Conservation (phyloP, 371 early-diverging fungal genomes). For the Nematocida minor region DNA sequence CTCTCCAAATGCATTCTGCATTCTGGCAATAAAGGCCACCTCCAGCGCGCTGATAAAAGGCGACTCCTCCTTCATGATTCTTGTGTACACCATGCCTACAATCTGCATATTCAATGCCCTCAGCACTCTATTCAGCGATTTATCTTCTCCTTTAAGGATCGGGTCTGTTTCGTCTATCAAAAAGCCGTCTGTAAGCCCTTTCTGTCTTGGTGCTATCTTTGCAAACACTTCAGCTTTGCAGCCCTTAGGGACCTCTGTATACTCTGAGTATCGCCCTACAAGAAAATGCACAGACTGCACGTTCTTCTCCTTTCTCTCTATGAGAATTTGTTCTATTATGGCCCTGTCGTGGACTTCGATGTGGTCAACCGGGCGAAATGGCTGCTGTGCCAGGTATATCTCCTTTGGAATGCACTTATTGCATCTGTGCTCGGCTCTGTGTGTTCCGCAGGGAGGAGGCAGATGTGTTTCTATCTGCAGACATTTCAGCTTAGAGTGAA, state of each 20-base stretch:
- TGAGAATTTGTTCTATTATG: conserved; percentile 78
- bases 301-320: conserved; percentile 77
- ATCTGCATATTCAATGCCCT: conserved; percentile 69
- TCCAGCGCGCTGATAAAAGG: conserved; percentile 86
- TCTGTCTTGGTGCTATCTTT: conserved; percentile 86
- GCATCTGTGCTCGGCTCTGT: conserved; percentile 50
- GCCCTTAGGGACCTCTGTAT: conserved; percentile 82
- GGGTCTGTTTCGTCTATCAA: conserved; percentile 67
- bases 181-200: conserved; percentile 74
- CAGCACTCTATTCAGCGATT: conserved; percentile 68
- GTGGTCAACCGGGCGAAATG: conserved; percentile 91
- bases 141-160: neutral
- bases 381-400: conserved; percentile 65
- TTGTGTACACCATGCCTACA: conserved; percentile 84
- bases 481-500: conserved; percentile 40
- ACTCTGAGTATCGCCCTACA: conserved; percentile 83
- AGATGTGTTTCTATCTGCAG: conserved; percentile 45
- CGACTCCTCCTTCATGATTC: conserved; percentile 78
- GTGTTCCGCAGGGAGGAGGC: conserved; percentile 38
- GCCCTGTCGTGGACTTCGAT: conserved; percentile 82
- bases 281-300: conserved; percentile 82
- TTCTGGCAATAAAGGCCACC: conserved; percentile 75
- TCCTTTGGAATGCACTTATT: conserved; percentile 54
- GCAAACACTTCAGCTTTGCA: conserved; percentile 89
- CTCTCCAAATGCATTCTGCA: conserved; percentile 74